A percentile compares a stretch with the other conserved stretches of the same genome.
Conservation (phyloP, 78 protist species). For the Salpingoeca rosetta region DNA sequence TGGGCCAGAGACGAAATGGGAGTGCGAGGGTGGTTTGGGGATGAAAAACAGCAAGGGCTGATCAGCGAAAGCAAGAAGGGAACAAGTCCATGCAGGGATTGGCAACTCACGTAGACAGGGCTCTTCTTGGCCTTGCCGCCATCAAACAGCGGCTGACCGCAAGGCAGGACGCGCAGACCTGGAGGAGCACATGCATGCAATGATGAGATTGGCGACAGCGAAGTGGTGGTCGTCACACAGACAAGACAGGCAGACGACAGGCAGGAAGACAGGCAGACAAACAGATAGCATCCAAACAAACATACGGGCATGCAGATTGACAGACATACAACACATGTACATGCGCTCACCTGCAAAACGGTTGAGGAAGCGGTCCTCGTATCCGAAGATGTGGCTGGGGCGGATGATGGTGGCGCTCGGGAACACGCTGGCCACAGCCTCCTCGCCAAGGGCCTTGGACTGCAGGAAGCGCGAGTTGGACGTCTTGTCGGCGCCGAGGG, state of each 20-base stretch:
- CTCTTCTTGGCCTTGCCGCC: not conserved
- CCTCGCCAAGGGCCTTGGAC: slow-evolving; percentile 32
- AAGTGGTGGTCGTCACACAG: not conserved
- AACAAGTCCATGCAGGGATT: too few relatives aligned
- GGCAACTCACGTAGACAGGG: not conserved
- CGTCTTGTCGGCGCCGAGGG: slow-evolving; percentile 20
- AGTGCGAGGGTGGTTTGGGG: too few relatives aligned
- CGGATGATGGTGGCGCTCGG: slow-evolving; percentile 46
- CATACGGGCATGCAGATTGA: not conserved
- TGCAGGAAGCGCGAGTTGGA: slow-evolving; percentile 14
- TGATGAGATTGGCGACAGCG: too few relatives aligned
- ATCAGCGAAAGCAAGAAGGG: not conserved
- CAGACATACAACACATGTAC: not conserved
- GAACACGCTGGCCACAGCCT: slow-evolving; percentile 16
- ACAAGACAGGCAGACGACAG: not conserved
- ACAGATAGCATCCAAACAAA: not conserved
- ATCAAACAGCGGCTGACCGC: not conserved
- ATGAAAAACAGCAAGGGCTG: not conserved
- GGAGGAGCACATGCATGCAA: too few relatives aligned
- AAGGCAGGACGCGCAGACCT: too few relatives aligned
- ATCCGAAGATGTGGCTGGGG: slow-evolving; percentile 17
- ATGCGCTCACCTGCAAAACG: not conserved
- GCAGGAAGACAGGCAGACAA: not conserved
- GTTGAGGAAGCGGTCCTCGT: slow-evolving; percentile 45
- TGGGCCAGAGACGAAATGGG: too few relatives aligned